Evolutionary conservation across 495 filamentous ascomycete genomes (phyloP).

Genomic region (Aspergillus baeticus): DNA sequence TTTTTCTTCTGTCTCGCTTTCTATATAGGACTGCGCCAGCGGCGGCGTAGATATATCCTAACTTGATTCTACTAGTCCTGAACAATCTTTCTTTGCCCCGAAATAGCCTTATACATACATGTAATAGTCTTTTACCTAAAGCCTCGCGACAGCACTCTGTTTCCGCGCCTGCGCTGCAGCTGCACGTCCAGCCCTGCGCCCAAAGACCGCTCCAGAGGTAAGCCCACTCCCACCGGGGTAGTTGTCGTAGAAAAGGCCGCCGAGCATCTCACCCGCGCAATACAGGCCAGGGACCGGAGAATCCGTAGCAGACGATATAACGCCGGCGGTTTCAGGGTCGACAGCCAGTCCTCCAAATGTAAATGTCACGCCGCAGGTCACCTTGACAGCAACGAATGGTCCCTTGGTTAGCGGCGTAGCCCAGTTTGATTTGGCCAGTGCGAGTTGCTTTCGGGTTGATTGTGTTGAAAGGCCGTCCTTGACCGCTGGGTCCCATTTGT

Average conservation of each 20-base stretch:
- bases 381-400: conserved; percentile 59
- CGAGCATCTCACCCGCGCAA: conserved; percentile 61
- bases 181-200: conserved; percentile 44
- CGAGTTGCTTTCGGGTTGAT: conserved; percentile 29
- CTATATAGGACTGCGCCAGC: no score
- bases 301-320: conserved; percentile 43
- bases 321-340: conserved; percentile 39
- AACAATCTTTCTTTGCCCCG: no score
- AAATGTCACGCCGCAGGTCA: conserved; percentile 62
- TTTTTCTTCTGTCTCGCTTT: no score
- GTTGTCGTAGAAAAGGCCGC: conserved; percentile 61
- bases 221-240: conserved; percentile 65
- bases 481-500: conserved; percentile 52
- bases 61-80: no score
- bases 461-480: conserved; percentile 59
- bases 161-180: conserved; percentile 28
- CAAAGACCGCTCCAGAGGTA: conserved; percentile 58
- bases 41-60: no score
- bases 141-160: background rate
- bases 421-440: conserved; percentile 62
- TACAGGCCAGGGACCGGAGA: conserved; percentile 49
- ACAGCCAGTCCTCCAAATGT: conserved; percentile 62
- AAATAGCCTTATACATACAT: no score
- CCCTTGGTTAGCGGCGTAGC: conserved; percentile 52
- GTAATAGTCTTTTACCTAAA: no score